Evolutionary conservation across 441 rosid species (phyloP).

Genomic region (Mallotus japonicus): DNA sequence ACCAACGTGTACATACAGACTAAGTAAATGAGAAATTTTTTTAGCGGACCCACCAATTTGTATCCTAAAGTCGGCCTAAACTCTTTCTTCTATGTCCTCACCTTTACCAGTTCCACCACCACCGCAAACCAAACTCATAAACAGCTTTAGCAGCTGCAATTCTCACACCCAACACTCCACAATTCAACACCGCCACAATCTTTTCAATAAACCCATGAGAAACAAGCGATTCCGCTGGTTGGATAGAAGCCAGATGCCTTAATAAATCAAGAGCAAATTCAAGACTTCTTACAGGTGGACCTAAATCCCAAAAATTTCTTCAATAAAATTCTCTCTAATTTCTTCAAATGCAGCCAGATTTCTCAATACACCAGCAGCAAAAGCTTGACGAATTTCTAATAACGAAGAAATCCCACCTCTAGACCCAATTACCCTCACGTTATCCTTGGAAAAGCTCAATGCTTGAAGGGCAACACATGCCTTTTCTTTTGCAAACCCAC

Average conservation of each 20-base stretch:
- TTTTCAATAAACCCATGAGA: constrained; percentile 50
- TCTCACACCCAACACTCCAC: constrained; percentile 50
- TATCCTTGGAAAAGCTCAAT: constrained; percentile 61
- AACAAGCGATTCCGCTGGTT: constrained; percentile 21
- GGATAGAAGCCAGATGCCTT: constrained; percentile 16
- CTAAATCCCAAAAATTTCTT: constrained; percentile 75
- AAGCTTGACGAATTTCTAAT: constrained; percentile 78
- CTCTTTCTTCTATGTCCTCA: too few relatives aligned
- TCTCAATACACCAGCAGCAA: constrained; percentile 79
- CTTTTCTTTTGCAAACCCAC: too few relatives aligned
- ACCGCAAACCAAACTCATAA: constrained; percentile 47
- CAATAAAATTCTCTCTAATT: constrained; percentile 24
- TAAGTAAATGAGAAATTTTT: too few relatives aligned
- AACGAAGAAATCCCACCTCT: constrained; percentile 86
- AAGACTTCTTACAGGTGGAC: constrained; percentile 44
- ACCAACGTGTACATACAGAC: too few relatives aligned
- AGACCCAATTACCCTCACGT: constrained; percentile 75
- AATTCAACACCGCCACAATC: constrained; percentile 35
- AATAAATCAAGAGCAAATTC: constrained; percentile 62
- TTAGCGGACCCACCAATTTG: too few relatives aligned
- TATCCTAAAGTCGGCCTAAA: too few relatives aligned
- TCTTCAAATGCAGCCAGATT: constrained; percentile 54
- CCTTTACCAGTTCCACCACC: too few relatives aligned
- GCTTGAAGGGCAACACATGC: constrained; percentile 36
- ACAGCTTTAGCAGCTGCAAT: too few relatives aligned